Evolutionary conservation across 2,329 filamentous ascomycete species (phyloP).

Genomic region (Cladosporium phlei): DNA sequence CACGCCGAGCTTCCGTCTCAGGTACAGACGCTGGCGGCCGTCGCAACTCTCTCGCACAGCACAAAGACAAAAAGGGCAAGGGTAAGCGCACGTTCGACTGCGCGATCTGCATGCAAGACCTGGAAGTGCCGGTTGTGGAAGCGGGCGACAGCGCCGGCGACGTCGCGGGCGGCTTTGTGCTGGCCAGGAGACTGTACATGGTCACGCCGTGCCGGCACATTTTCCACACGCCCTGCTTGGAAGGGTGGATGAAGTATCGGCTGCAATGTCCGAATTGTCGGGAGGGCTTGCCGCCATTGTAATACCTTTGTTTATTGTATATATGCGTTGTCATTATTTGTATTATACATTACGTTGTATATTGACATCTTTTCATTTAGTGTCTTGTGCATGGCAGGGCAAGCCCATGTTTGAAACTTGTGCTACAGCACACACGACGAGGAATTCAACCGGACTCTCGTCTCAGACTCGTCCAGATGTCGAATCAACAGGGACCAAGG

Average conservation of each 20-base stretch:
- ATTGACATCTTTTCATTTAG: no score
- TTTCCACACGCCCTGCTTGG: conserved; percentile 85
- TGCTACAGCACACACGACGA: no score
- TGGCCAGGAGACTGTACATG: conserved; percentile 86
- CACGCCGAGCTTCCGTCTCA: conserved; percentile 26
- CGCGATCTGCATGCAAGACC: conserved; percentile 86
- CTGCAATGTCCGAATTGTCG: conserved; percentile 94
- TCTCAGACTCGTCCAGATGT: no score
- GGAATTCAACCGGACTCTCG: no score
- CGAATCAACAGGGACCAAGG: no score
- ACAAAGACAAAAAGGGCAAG: conserved; percentile 45
- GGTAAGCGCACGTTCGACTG: conserved; percentile 72
- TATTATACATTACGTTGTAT: background rate
- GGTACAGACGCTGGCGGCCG: conserved; percentile 15
- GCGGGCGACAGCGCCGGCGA: conserved; percentile 45
- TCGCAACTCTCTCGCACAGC: conserved; percentile 6
- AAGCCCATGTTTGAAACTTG: no score
- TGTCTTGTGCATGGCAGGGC: no score
- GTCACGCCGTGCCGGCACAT: conserved; percentile 95
- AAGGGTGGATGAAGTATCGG: conserved; percentile 92
- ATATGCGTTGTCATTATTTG: background rate
- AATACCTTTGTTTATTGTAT: background rate
- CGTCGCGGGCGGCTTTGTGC: conserved; percentile 51
- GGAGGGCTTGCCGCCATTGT: conserved; percentile 81
- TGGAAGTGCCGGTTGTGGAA: conserved; percentile 79